phyloP scores from a whole-genome alignment of 352 stramenopile genomes.

The Pythium insidiosum region DNA sequence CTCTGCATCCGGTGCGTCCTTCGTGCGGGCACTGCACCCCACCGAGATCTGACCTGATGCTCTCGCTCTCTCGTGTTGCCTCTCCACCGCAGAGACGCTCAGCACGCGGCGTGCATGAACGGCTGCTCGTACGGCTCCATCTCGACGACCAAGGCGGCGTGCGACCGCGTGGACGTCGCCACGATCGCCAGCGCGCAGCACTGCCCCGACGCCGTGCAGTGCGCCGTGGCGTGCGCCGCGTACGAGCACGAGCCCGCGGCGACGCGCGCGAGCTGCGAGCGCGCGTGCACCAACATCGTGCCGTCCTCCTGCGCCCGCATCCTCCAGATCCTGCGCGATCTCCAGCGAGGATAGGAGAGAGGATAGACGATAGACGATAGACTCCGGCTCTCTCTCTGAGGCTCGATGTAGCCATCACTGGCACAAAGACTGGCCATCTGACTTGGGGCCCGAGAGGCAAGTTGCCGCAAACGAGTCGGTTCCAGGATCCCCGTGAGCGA shows the following conservation, averaged over 20 bases:
- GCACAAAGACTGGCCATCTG: too few species aligned
- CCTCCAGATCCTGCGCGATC: conserved; percentile 56
- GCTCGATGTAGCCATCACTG: too few species aligned
- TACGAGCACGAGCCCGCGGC: conserved; percentile 48
- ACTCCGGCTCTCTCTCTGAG: conserved; percentile 1
- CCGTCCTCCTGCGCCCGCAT: conserved; percentile 51
- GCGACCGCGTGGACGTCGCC: conserved; percentile 31
- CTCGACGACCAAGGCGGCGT: conserved; percentile 58
- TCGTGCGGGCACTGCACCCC: not conserved
- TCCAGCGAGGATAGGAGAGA: conserved; percentile 31
- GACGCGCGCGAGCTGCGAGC: conserved; percentile 39
- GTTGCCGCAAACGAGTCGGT: too few species aligned
- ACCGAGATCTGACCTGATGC: not conserved
- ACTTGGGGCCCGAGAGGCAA: too few species aligned
- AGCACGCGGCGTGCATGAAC: conserved; percentile 67
- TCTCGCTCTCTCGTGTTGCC: not conserved
- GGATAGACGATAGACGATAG: too few species aligned
- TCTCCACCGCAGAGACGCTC: conserved; percentile 23
- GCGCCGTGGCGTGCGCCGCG: conserved; percentile 38
- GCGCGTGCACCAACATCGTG: conserved; percentile 50
- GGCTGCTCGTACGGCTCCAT: conserved; percentile 69
- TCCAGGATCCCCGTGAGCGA: too few species aligned
- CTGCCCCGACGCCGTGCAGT: conserved; percentile 56
- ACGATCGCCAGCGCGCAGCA: conserved; percentile 19
- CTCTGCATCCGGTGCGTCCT: conserved; percentile 36